These are phyloP conservation scores for Lasiosphaeria miniovina DNA, from an alignment of 495 filamentous ascomycete genomes.

Conservation along the genomic window DNA sequence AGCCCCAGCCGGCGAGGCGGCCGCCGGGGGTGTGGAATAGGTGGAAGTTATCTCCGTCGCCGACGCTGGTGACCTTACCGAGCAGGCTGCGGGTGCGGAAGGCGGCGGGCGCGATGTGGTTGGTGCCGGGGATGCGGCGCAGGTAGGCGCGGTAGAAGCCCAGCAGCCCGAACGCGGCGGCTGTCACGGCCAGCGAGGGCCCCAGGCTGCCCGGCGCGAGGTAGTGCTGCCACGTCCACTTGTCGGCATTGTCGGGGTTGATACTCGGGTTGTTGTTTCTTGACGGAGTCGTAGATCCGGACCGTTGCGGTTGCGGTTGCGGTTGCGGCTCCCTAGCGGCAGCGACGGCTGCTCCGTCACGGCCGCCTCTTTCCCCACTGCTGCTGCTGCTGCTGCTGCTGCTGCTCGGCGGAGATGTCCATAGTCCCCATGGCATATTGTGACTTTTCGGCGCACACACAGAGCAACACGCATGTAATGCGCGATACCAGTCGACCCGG, in stretches of 20 bases:
- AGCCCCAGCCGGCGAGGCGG: conserved; percentile 82
- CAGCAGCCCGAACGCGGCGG: conserved; percentile 56
- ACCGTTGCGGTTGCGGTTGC: too few species aligned
- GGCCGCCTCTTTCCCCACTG: too few species aligned
- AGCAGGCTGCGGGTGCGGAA: conserved; percentile 72
- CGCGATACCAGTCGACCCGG: too few species aligned
- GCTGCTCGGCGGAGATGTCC: conserved; percentile 14
- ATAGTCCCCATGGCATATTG: conserved; percentile 30
- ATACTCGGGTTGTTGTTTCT: too few species aligned
- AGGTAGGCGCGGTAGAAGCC: conserved; percentile 71
- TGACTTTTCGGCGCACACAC: neutral
- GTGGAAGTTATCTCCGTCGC: conserved; percentile 93
- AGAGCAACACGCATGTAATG: too few species aligned
- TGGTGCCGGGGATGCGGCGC: conserved; percentile 72
- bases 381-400: neutral
- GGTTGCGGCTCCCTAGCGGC: neutral
- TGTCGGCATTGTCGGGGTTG: too few species aligned
- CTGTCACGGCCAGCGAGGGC: conserved; percentile 66
- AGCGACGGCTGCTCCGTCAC: neutral
- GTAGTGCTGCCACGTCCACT: conserved; percentile 57
- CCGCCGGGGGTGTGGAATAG: conserved; percentile 93
- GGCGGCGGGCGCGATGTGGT: conserved; percentile 63
- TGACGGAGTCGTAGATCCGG: too few species aligned
- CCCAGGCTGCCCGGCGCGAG: conserved; percentile 62
- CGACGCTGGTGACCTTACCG: conserved; percentile 86